Evolutionary conservation across 1,284 basidiomycete genomes (phyloP), one percentile per base, ranked within the genome.

Genomic region (Taiwanofungus camphoratus): DNA sequence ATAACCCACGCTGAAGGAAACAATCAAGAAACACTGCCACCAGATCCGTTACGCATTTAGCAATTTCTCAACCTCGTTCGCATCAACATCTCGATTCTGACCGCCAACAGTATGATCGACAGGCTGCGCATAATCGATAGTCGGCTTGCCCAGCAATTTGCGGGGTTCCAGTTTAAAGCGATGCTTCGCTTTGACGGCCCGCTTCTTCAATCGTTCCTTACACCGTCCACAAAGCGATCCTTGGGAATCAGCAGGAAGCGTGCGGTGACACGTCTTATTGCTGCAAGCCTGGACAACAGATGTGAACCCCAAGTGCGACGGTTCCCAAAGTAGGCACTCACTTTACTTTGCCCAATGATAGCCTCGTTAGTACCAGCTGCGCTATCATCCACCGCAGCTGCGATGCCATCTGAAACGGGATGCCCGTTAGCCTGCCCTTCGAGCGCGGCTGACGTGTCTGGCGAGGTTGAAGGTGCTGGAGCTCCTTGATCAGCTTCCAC

Each of bases 171-270:
- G 62, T 50, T 63, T 69, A 45, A 67, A 67, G 32, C 68, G 60
- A 31, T 68, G 62, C 55, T 70, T 73, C 41, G 65, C 61, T 52
- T 64, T 64, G 35, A 58, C 61, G 49, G 67, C 65, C 32, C 59
- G 65, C 53, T 65, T 70, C 63, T 68, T 74, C 43, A 74, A 58
- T 29, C 65, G 64, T n/a, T 54, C 45, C 46, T 62, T 65, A 49
- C 74, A 77, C 26, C 64, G 67, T 12, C 67, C 65, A 48, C 73
- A 77, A 18, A 74, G 46, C 5, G 56, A 52, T 16, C 65, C 64
- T 0, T 38, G 13, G 1, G 51, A 23, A 13, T 52, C 51, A 5
- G 40, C 22, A n/a, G 63, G 50, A 2, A 73, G 45, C 7, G 44
- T 40, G 5, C 71, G 66, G 42, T 55, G 57, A 48, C 64, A 64